Evolutionary conservation across 2,329 filamentous ascomycete genomes (phyloP).

Genomic region (Botryotinia calthae): DNA sequence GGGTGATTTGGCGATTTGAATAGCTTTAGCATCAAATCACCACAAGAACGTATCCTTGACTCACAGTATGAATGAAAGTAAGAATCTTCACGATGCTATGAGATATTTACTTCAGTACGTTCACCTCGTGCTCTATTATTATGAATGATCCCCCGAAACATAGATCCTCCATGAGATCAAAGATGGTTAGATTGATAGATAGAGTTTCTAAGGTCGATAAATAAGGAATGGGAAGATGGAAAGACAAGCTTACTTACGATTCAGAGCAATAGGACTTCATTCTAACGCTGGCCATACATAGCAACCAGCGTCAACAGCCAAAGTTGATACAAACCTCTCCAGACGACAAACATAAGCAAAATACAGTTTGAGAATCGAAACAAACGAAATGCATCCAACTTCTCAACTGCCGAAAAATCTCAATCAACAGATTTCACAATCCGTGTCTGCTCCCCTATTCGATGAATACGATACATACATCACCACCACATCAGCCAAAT

Average conservation of each 20-base stretch:
- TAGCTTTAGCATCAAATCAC: too few relatives aligned
- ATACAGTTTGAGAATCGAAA: background rate
- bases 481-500: background rate
- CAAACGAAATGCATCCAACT: background rate
- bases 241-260: background rate
- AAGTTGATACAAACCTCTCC: background rate
- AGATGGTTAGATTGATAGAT: background rate
- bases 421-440: background rate
- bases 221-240: background rate
- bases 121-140: background rate
- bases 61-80: background rate
- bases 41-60: too few relatives aligned
- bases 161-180: slow-evolving; percentile 5
- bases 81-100: background rate
- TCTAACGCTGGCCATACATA: too few relatives aligned
- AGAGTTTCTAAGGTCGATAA: background rate
- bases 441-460: background rate
- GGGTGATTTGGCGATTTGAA: background rate
- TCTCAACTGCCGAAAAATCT: background rate
- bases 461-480: background rate
- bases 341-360: background rate
- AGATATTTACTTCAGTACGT: background rate
- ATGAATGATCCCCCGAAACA: background rate
- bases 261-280: background rate
- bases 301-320: background rate